Evolutionary conservation across 306 rosid species (phyloP), one percentile per base, ranked within the genome.

Genomic region (Cicer chorassanicum): DNA sequence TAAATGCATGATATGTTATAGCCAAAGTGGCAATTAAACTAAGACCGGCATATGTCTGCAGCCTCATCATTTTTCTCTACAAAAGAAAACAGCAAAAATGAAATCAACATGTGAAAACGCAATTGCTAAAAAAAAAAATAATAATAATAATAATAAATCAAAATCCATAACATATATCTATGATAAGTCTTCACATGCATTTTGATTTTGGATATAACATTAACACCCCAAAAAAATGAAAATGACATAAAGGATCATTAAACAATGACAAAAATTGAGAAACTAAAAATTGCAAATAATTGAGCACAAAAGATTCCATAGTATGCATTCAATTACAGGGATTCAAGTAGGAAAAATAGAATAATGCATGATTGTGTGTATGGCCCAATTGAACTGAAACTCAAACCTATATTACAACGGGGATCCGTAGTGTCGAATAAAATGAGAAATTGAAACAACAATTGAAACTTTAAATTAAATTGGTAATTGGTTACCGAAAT

Each of bases 31-130:
- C 96, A 55, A 95, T 49, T 73, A 92, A 86, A 83, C 99, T 95
- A 56, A 95, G 82, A 82, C 97, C 92, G 7, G 93, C 96, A 80
- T 95, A 95, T 4, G 96, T 86, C 76, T 92, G 93, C 83, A 95
- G 79, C 91, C 86, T 90, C 92, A 95, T 86, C 97, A 89, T 95
- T 70, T 69, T 82, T 39, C 83, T 57, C 80, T 71, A 48, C 85
- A 77, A 29, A 29, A 24, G 34, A 24, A 24, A 24, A 2, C 34
- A 24, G 36, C 36, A 29, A 29, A 29, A 29, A 29, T 29, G 36
- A 29, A 29, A 29, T 29, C 36, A 29, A 29, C 36, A 0, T 29
- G 36, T 29, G 36, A 29, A 29, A 29, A 29, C 36, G 1, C 36
- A 29, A 29, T 29, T 29, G 36, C 34, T 0, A 29, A 29, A 29